These are phyloP conservation scores for Ramaria sp. DNA, from an alignment of 768 basidiomycete genomes.

Conservation along the genomic window DNA sequence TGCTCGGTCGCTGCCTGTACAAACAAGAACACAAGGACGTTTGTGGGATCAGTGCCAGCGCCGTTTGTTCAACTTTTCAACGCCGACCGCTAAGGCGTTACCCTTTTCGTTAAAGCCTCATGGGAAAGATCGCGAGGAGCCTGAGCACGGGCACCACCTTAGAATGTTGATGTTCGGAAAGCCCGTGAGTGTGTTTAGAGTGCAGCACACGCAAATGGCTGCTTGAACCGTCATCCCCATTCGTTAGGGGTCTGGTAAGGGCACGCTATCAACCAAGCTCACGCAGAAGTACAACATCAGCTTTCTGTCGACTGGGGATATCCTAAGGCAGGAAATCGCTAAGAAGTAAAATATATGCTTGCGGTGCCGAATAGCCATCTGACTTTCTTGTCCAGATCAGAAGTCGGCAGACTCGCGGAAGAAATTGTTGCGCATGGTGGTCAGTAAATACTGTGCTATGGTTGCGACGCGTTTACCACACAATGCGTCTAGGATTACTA, in stretches of 20 bases:
- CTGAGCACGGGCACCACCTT: slow-evolving; percentile 20
- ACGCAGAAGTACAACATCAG: slow-evolving; percentile 73
- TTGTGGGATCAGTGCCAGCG: not conserved
- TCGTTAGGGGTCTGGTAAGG: slow-evolving; percentile 34
- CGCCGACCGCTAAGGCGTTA: slow-evolving; percentile 2
- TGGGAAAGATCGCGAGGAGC: slow-evolving; percentile 1
- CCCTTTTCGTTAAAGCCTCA: slow-evolving; percentile 9
- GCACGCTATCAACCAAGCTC: slow-evolving; percentile 66
- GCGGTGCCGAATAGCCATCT: not conserved
- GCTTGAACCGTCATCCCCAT: not conserved
- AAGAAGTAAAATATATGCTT: slow-evolving; percentile 33
- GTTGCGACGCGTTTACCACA: not conserved
- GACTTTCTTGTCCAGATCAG: slow-evolving; percentile 34
- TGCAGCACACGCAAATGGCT: not conserved
- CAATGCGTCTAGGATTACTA: slow-evolving; percentile 31
- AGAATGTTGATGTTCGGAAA: slow-evolving; percentile 73
- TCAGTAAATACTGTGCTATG: slow-evolving; percentile 9
- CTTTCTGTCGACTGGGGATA: slow-evolving; percentile 73
- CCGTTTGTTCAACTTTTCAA: slow-evolving; percentile 3
- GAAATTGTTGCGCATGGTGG: slow-evolving; percentile 68
- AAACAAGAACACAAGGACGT: not conserved
- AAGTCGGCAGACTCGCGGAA: slow-evolving; percentile 65
- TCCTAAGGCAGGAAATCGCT: slow-evolving; percentile 74
- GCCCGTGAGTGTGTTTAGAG: slow-evolving; percentile 54
- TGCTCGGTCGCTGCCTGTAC: not conserved